Evolutionary conservation across 345 rosid genomes (phyloP).

Genomic region (Raphanus sativus): DNA sequence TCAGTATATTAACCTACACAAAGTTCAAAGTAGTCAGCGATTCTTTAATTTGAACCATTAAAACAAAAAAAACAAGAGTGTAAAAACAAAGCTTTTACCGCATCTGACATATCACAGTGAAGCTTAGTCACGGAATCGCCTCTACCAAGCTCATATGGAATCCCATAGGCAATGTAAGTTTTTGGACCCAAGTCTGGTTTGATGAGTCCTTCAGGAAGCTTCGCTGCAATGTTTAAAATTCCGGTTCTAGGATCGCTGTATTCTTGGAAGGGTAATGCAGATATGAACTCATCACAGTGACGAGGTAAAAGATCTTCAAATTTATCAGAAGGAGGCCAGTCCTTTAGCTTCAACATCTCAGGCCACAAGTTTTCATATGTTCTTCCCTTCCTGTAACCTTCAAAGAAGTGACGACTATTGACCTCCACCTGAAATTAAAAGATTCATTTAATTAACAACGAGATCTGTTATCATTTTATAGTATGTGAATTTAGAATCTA

Average conservation of each 20-base stretch:
- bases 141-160: slow-evolving; percentile 73
- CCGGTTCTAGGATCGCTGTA: slow-evolving; percentile 77
- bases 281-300: slow-evolving; percentile 83
- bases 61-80: background rate
- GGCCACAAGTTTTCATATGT: slow-evolving; percentile 78
- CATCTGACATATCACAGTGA: slow-evolving; percentile 91
- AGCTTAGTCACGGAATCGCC: slow-evolving; percentile 97
- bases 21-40: background rate
- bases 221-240: slow-evolving; percentile 72
- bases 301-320: slow-evolving; percentile 88
- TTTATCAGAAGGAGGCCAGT: slow-evolving; percentile 95
- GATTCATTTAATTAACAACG: no score
- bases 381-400: slow-evolving; percentile 82
- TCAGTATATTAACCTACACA: slow-evolving; percentile 73
- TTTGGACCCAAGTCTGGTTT: slow-evolving; percentile 96
- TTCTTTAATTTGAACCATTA: background rate
- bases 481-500: background rate
- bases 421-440: slow-evolving; percentile 58
- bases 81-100: slow-evolving; percentile 47
- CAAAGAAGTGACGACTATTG: slow-evolving; percentile 59
- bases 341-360: slow-evolving; percentile 90
- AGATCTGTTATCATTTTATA: no score
- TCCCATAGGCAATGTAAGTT: slow-evolving; percentile 86
- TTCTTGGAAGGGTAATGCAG: slow-evolving; percentile 79
- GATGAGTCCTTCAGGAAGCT: slow-evolving; percentile 57